These are phyloP conservation scores for Mycena maculata DNA, from an alignment of 768 basidiomycete species.

Conservation along the genomic window DNA sequence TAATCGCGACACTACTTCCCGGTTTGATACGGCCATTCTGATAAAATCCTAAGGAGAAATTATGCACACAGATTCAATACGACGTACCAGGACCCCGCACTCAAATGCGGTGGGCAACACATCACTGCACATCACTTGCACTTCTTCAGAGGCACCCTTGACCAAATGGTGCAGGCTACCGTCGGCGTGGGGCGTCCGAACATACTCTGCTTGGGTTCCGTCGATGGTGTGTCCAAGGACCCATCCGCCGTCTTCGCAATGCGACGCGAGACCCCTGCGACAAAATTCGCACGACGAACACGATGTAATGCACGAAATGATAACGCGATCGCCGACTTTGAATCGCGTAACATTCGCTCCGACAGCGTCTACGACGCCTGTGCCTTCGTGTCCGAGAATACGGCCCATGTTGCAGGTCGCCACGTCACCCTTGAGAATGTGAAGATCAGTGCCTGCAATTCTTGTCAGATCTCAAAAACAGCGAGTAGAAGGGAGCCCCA, in stretches of 20 bases:
- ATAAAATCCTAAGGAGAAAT: neutral
- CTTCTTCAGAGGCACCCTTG: constrained; percentile 27
- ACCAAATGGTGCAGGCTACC: constrained; percentile 31
- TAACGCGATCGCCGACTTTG: constrained; percentile 42
- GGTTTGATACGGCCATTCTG: constrained; percentile 37
- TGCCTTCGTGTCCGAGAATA: constrained; percentile 54
- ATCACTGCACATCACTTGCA: constrained; percentile 38
- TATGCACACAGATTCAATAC: neutral
- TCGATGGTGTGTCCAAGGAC: constrained; percentile 39
- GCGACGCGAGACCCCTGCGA: constrained; percentile 33
- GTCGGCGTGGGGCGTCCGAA: constrained; percentile 38
- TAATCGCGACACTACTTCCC: constrained; percentile 36
- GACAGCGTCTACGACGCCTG: constrained; percentile 47
- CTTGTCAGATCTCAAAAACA: neutral
- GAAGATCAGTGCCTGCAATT: constrained; percentile 50
- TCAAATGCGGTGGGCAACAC: constrained; percentile 38
- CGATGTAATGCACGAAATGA: constrained; percentile 35
- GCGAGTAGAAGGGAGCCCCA: neutral
- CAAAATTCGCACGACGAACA: constrained; percentile 37
- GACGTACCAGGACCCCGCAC: constrained; percentile 36
- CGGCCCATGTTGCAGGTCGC: constrained; percentile 39
- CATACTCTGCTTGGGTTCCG: constrained; percentile 40
- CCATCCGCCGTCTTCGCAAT: constrained; percentile 39
- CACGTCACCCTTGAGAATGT: constrained; percentile 45
- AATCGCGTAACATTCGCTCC: constrained; percentile 46